A percentile compares a stretch with the other conserved stretches of the same genome.
phyloP scores from a whole-genome alignment of 805 yeast species.

The Saturnispora galanensis region DNA sequence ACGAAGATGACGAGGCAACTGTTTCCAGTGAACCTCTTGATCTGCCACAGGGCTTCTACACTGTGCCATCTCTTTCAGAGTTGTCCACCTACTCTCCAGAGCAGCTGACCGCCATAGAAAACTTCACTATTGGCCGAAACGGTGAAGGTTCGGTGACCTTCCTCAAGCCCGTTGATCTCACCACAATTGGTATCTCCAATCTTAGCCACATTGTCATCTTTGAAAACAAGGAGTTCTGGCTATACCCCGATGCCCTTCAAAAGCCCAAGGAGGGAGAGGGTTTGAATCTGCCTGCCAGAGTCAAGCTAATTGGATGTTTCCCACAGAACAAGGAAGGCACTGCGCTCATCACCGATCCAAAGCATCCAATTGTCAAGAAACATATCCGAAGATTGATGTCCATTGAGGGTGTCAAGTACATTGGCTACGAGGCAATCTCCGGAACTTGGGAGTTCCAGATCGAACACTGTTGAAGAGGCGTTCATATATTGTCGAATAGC shows the following conservation, averaged over 20 bases:
- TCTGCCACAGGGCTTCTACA: conserved; percentile 70
- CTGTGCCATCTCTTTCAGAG: conserved; percentile 63
- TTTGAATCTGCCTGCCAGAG: conserved; percentile 62
- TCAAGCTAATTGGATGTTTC: conserved; percentile 70
- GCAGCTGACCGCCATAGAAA: conserved; percentile 52
- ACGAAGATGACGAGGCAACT: background rate
- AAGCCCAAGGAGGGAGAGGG: conserved; percentile 72
- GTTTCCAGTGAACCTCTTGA: background rate
- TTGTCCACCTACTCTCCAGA: conserved; percentile 49
- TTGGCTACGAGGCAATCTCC: conserved; percentile 64
- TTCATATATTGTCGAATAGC: background rate
- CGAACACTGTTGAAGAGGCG: conserved; percentile 25
- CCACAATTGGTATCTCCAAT: conserved; percentile 53
- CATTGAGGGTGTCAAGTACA: conserved; percentile 52
- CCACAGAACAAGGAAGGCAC: conserved; percentile 68
- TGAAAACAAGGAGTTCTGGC: conserved; percentile 46
- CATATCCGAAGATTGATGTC: conserved; percentile 61
- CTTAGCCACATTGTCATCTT: conserved; percentile 60
- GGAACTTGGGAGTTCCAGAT: conserved; percentile 64
- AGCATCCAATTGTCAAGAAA: conserved; percentile 56
- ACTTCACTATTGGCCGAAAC: conserved; percentile 69
- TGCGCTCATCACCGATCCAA: conserved; percentile 66
- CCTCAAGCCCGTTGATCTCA: conserved; percentile 72
- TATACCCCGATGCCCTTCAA: conserved; percentile 59
- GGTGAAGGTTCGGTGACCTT: conserved; percentile 74